These are phyloP conservation scores for Coemansia sp. DNA, from an alignment of 192 early-diverging fungal genomes.

Conservation along the genomic window DNA sequence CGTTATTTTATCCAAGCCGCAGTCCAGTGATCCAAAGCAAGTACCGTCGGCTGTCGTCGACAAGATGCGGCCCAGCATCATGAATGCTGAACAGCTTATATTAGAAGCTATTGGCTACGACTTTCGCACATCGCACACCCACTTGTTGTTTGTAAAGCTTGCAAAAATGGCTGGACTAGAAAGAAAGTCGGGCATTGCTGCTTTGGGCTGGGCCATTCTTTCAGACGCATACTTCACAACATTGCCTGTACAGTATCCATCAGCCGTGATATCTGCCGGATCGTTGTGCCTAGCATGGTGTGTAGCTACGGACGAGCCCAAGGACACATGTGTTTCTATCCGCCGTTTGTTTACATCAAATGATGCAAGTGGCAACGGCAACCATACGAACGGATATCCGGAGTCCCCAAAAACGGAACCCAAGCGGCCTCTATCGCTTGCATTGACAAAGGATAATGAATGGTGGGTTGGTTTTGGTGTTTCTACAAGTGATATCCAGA, in stretches of 20 bases:
- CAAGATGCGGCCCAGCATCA: conserved; percentile 63
- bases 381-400: conserved; percentile 7
- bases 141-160: conserved; percentile 71
- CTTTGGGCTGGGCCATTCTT: conserved; percentile 44
- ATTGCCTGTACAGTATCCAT: conserved; percentile 51
- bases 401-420: background rate
- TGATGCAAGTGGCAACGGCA: background rate
- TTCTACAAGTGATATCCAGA: conserved; percentile 31
- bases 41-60: conserved; percentile 59
- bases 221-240: conserved; percentile 52
- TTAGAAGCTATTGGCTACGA: conserved; percentile 80
- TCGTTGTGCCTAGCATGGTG: conserved; percentile 51
- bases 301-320: conserved; percentile 19
- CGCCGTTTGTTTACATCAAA: background rate
- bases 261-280: conserved; percentile 39
- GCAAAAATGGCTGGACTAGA: conserved; percentile 60
- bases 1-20: conserved; percentile 22
- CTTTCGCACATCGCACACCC: conserved; percentile 75
- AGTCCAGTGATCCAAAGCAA: conserved; percentile 14
- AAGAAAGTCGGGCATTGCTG: conserved; percentile 13
- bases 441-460: conserved; percentile 14
- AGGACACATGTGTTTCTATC: conserved; percentile 16
- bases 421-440: conserved; percentile 17
- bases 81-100: conserved; percentile 69
- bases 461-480: conserved; percentile 48